phyloP scores from a whole-genome alignment of 2,329 filamentous ascomycete species.

The Aquanectria penicillioides region DNA sequence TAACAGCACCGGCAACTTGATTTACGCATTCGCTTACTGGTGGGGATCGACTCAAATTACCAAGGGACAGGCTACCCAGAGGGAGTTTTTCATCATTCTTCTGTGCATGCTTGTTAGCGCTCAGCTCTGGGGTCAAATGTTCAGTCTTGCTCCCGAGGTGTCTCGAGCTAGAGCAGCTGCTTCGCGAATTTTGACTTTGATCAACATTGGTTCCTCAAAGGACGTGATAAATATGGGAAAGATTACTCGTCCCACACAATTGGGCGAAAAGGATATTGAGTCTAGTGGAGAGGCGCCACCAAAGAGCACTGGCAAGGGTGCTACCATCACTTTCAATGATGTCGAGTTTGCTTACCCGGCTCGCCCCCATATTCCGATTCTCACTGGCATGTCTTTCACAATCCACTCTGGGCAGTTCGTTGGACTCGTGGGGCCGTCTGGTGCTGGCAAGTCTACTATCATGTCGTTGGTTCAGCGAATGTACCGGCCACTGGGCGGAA shows the following conservation, averaged over 20 bases:
- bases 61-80: constrained; percentile 68
- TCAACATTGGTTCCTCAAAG: constrained; percentile 54
- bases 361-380: constrained; percentile 65
- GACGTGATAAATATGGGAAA: constrained; percentile 28
- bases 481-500: constrained; percentile 55
- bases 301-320: constrained; percentile 45
- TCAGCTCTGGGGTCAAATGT: constrained; percentile 78
- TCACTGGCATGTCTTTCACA: constrained; percentile 65
- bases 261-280: constrained; percentile 51
- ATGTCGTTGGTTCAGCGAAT: constrained; percentile 65
- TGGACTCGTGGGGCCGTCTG: constrained; percentile 72
- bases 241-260: constrained; percentile 11
- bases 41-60: constrained; percentile 80
- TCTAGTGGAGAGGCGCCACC: constrained; percentile 43
- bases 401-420: constrained; percentile 69
- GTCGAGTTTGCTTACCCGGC: constrained; percentile 74
- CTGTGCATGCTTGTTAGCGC: constrained; percentile 77
- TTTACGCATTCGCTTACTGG: constrained; percentile 83
- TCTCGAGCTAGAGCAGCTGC: constrained; percentile 72
- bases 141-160: constrained; percentile 79
- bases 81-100: constrained; percentile 80
- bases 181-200: constrained; percentile 63
- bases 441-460: constrained; percentile 74
- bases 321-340: constrained; percentile 64
- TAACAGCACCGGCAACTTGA: constrained; percentile 70